Percentiles rank a stretch among this genome's conserved stretches.
Evolutionary conservation across 495 filamentous ascomycete genomes (phyloP).

Genomic region (Chaetomium tenue): DNA sequence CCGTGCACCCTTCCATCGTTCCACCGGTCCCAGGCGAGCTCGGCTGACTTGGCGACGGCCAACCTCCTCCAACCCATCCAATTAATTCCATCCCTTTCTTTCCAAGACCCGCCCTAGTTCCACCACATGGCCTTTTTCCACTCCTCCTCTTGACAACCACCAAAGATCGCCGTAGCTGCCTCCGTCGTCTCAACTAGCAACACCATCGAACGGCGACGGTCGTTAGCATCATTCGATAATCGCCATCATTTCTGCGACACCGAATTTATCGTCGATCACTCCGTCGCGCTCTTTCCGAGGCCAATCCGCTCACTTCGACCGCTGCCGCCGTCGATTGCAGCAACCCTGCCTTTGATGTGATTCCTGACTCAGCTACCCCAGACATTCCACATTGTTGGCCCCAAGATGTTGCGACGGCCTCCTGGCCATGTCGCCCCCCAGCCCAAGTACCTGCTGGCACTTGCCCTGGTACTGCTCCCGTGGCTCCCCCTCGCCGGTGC

Average conservation of each 20-base stretch:
- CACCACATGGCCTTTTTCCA: conserved; percentile 26
- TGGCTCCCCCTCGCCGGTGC: conserved; percentile 54
- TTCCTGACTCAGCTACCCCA: conserved; percentile 24
- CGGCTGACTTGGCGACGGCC: conserved; percentile 16
- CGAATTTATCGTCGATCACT: background rate
- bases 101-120: conserved; percentile 11
- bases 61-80: conserved; percentile 27
- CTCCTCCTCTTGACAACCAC: conserved; percentile 8
- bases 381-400: conserved; percentile 43
- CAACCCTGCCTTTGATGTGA: conserved; percentile 29
- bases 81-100: conserved; percentile 35
- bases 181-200: background rate
- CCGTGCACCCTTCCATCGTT: conserved; percentile 13
- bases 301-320: conserved; percentile 15
- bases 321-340: conserved; percentile 11
- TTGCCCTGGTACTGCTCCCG: conserved; percentile 53
- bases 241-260: background rate
- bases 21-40: no score
- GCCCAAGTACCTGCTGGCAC: conserved; percentile 48
- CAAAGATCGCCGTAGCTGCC: background rate
- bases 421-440: conserved; percentile 50
- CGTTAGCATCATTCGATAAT: background rate
- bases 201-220: background rate
- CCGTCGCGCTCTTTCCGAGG: background rate
- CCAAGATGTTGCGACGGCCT: conserved; percentile 58